phyloP scores from a whole-genome alignment of 2,329 filamentous ascomycete species.

The Fusarium floridanum region DNA sequence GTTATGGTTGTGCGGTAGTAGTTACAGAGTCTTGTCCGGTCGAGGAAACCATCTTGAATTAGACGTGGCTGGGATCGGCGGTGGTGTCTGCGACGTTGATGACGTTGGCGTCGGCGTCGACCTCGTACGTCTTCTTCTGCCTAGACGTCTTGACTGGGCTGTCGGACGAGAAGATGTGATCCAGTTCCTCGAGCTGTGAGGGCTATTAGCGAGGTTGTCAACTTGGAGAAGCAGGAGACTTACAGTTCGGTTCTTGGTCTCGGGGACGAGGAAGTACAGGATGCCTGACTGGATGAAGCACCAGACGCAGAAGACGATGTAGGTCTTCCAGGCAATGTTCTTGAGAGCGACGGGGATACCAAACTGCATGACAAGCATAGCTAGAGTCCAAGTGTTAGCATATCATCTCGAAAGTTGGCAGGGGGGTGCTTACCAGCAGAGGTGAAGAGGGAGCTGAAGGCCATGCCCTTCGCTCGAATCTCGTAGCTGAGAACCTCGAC shows the following conservation, averaged over 20 bases:
- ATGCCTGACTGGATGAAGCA: slow-evolving; percentile 55
- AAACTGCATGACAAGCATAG: slow-evolving; percentile 55
- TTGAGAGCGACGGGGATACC: slow-evolving; percentile 61
- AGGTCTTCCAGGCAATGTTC: slow-evolving; percentile 66
- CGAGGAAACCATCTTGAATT: background rate
- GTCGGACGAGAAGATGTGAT: slow-evolving; percentile 38
- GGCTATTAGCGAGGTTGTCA: background rate
- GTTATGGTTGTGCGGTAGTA: background rate
- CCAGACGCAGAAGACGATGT: slow-evolving; percentile 65
- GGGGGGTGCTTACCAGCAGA: slow-evolving; percentile 46
- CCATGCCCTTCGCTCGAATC: slow-evolving; percentile 69
- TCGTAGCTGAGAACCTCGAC: slow-evolving; percentile 67
- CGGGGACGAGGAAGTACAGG: slow-evolving; percentile 65
- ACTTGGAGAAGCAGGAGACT: background rate
- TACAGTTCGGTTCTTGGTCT: slow-evolving; percentile 62
- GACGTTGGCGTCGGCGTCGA: background rate
- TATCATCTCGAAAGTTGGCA: background rate
- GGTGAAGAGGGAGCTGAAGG: slow-evolving; percentile 61
- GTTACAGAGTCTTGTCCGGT: background rate
- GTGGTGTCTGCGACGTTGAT: background rate
- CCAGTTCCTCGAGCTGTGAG: slow-evolving; percentile 42
- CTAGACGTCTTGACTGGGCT: slow-evolving; percentile 40
- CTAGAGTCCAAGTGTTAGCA: background rate
- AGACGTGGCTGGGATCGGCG: background rate
- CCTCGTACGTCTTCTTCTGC: slow-evolving; percentile 3